Conservation (phyloP, 768 basidiomycete species). For the Lactifluus pinguis region DNA sequence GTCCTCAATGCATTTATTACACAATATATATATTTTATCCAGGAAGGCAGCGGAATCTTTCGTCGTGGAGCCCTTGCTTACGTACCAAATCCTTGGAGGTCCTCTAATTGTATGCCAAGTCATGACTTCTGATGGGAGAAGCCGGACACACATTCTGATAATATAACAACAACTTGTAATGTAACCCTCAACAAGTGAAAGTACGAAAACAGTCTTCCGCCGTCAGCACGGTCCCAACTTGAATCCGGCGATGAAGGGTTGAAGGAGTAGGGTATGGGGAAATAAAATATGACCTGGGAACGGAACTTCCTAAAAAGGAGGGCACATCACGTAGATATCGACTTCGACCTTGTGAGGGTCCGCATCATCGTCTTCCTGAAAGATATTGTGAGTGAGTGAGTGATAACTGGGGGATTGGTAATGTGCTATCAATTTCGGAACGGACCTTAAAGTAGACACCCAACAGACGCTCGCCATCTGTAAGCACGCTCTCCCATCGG, state of each 20-base stretch:
- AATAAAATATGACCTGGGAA: background rate
- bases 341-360: background rate
- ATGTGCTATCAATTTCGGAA: too few relatives aligned
- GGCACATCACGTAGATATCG: conserved; percentile 2
- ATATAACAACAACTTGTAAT: background rate
- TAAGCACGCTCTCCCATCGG: conserved; percentile 10
- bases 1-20: background rate
- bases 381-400: background rate
- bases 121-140: background rate
- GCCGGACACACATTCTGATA: background rate
- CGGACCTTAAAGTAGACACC: conserved; percentile 2
- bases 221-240: too few relatives aligned
- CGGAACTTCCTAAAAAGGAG: background rate
- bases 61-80: too few relatives aligned
- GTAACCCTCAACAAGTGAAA: too few relatives aligned
- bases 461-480: conserved; percentile 4
- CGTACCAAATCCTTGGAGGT: background rate
- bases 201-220: background rate
- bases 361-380: conserved; percentile 3
- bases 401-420: background rate
- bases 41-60: too few relatives aligned
- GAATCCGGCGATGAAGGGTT: background rate
- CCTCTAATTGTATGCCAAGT: background rate
- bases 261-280: background rate
- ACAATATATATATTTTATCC: too few relatives aligned